Evolutionary conservation across 2,329 filamentous ascomycete species (phyloP), one percentile per base, ranked within the genome.

Genomic region (Calycina herbarum): DNA sequence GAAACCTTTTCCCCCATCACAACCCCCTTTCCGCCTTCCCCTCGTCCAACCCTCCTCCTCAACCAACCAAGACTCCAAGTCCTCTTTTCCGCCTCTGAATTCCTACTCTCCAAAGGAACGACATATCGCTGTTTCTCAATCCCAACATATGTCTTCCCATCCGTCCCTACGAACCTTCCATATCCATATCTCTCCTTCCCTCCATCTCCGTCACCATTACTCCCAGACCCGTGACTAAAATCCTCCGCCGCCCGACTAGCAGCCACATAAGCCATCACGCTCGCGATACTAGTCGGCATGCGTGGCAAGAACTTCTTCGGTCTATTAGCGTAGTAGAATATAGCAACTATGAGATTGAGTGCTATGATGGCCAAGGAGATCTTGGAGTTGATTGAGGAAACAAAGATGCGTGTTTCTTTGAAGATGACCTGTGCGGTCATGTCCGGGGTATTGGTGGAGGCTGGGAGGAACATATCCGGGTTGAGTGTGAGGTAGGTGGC

Each of bases 271-370:
- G 81, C 78, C 0, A 87, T 72, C 0, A 82, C 67, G 0, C 82
- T 80, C 0, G 79, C 85, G 0, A 87, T 76, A 0, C 78, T 82
- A 0, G 82, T 83, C 0, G 85, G 86, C 73, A 88, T 75, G 0
- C 82, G 76, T 0, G 84, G 80, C 0, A 88, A 75, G 24, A 82
- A 80, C 2, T 76, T 75, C 1, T 76, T 77, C 0, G 82, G 78
- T 0, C 80, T 69, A 0, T 75, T 68, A 0, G 73, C 13, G 63
- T 86, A 88, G 4, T 86, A 77, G 0, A 76, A 0, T 0, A 79
- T n/a, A 0, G 81, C 79, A 0, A 82, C 78, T 0, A 82, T 7
- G 0, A 81, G 69, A 56, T 86, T 82, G 0, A 81, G 24, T 0
- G 58, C 68, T 0, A 88, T 66, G 0, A 87, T 80, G 0, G 65